A percentile compares a stretch with the other conserved stretches of the same genome.
phyloP scores from a whole-genome alignment of 495 filamentous ascomycete genomes.

The Neurospora hispaniola region DNA sequence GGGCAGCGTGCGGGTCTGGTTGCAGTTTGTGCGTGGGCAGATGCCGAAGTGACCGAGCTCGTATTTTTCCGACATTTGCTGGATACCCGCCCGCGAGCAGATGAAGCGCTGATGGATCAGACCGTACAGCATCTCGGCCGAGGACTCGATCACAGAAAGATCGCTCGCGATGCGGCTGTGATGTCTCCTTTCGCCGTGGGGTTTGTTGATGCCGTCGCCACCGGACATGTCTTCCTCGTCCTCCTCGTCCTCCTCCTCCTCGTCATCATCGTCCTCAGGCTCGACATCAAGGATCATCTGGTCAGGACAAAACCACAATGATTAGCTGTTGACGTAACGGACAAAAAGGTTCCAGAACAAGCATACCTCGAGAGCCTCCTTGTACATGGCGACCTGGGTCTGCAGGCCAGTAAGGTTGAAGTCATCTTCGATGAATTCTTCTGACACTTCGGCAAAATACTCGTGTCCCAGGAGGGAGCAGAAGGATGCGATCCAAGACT shows the following conservation, averaged over 20 bases:
- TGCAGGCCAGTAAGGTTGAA: conserved; percentile 96
- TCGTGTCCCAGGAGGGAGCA: conserved; percentile 93
- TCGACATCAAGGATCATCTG: conserved; percentile 99
- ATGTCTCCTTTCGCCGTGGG: conserved; percentile 53
- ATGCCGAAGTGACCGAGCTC: conserved; percentile 89
- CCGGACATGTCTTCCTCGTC: conserved; percentile 68
- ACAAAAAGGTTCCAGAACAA: background rate
- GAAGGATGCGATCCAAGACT: conserved; percentile 96
- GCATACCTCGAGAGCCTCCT: conserved; percentile 64
- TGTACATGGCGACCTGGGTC: conserved; percentile 96
- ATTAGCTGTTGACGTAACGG: conserved; percentile 8
- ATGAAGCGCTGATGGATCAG: conserved; percentile 98
- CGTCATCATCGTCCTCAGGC: conserved; percentile 83
- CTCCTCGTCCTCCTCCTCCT: conserved; percentile 71
- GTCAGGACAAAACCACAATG: conserved; percentile 14
- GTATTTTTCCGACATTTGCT: conserved; percentile 99
- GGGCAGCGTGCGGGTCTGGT: conserved; percentile 75
- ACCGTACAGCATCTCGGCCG: conserved; percentile 93
- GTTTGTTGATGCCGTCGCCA: conserved; percentile 34
- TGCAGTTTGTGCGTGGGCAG: conserved; percentile 85
- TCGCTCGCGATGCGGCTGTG: conserved; percentile 85
- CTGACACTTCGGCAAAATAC: conserved; percentile 96
- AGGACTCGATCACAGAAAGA: conserved; percentile 88
- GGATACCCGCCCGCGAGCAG: conserved; percentile 91
- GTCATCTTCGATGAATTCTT: conserved; percentile 99